Conservation (phyloP, 371 early-diverging fungal species). For the Mortierella sp. region DNA sequence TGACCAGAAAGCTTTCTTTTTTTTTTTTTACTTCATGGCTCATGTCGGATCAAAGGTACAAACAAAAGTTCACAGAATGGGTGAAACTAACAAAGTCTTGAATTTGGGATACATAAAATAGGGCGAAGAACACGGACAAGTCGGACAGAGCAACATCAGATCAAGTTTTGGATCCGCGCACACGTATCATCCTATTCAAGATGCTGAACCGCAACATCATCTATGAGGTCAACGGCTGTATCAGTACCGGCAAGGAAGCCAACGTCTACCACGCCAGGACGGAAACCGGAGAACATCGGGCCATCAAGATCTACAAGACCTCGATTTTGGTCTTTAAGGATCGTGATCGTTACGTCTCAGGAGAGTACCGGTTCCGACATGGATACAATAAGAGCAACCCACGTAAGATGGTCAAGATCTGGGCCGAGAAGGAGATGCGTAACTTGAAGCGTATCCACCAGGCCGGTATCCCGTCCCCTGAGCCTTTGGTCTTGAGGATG, state of each 20-base stretch:
- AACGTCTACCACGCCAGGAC: constrained; percentile 98
- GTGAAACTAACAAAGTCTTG: not conserved
- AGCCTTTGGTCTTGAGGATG: constrained; percentile 93
- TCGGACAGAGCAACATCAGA: constrained; percentile 98
- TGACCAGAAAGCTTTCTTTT: not conserved
- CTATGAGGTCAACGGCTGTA: constrained; percentile 96
- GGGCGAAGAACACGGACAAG: constrained; percentile 80
- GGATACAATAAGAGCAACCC: constrained; percentile 98
- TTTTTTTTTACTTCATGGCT: not conserved
- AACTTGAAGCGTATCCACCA: constrained; percentile 95
- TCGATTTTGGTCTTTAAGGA: constrained; percentile 99
- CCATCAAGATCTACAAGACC: constrained; percentile 99
- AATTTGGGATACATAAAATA: not conserved
- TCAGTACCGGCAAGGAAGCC: constrained; percentile 99
- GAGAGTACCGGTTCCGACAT: constrained; percentile 97
- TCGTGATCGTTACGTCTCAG: constrained; percentile 98
- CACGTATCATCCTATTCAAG: constrained; percentile 97
- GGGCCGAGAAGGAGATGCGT: constrained; percentile 99
- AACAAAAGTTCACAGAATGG: not conserved
- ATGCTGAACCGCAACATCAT: constrained; percentile 92
- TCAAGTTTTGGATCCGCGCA: constrained; percentile 98
- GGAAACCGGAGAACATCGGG: constrained; percentile 87
- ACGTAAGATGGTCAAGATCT: constrained; percentile 99
- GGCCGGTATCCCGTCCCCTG: constrained; percentile 96
- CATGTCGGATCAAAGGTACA: not conserved